Conservation (phyloP, 495 filamentous ascomycete genomes). For the Durotheca rogersii region DNA sequence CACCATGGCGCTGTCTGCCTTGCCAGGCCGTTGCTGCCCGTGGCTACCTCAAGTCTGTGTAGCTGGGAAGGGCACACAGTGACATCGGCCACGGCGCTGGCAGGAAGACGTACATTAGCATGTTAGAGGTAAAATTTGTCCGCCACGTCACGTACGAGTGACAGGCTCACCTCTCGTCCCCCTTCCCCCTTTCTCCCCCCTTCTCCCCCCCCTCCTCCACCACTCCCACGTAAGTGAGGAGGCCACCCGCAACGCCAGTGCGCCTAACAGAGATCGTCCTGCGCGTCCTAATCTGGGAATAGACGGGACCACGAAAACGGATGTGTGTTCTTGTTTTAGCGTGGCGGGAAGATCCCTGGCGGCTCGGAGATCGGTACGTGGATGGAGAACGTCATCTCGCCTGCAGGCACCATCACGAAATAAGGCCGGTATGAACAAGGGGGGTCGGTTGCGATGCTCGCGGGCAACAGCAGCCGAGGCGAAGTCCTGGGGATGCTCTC, state of each 20-base stretch:
- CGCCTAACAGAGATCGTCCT: conserved; percentile 1
- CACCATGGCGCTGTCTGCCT: neutral
- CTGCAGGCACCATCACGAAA: conserved; percentile 13
- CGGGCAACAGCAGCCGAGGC: conserved; percentile 18
- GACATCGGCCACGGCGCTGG: neutral
- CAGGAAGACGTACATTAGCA: neutral
- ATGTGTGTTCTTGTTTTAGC: conserved; percentile 6
- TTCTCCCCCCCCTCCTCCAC: too few species aligned
- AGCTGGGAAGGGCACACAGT: neutral
- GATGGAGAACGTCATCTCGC: conserved; percentile 3
- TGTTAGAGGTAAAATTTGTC: neutral
- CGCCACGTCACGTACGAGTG: neutral
- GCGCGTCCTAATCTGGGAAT: conserved; percentile 4
- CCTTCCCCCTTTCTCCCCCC: too few species aligned
- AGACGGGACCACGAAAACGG: too few species aligned
- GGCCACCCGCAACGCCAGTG: neutral
- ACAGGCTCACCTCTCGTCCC: neutral
- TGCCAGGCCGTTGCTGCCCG: neutral
- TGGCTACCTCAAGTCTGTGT: neutral
- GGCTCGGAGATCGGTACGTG: neutral
- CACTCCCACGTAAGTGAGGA: too few species aligned
- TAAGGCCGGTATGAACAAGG: too few species aligned
- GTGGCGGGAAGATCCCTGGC: conserved; percentile 11
- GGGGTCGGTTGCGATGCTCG: too few species aligned
- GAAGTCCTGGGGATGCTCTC: conserved; percentile 23